Evolutionary conservation across 2,329 filamentous ascomycete genomes (phyloP).

Genomic region (Arthrobotrys sinensis): DNA sequence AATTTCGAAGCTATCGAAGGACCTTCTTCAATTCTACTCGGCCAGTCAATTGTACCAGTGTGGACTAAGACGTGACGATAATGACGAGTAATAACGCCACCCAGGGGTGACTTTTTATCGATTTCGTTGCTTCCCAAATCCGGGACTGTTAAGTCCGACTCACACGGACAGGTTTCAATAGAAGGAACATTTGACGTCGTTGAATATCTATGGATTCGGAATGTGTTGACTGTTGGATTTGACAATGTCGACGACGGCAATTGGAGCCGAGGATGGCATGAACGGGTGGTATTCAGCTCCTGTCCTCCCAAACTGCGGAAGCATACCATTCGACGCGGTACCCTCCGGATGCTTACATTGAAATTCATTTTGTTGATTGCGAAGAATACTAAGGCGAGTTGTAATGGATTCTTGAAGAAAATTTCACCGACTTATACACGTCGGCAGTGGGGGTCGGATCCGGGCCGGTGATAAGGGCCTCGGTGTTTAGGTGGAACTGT

Average conservation of each 20-base stretch:
- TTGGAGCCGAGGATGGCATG: constrained; percentile 11
- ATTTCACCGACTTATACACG: neutral
- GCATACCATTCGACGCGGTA: neutral
- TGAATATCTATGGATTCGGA: neutral
- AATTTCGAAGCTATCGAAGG: constrained; percentile 24
- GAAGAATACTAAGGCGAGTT: neutral
- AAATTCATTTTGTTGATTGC: neutral
- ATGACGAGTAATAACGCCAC: constrained; percentile 47
- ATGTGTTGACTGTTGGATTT: constrained; percentile 46
- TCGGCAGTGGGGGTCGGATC: neutral
- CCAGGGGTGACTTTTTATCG: constrained; percentile 27
- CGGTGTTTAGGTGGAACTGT: constrained; percentile 2
- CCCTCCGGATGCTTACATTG: neutral
- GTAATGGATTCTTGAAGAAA: constrained; percentile 1
- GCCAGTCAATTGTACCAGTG: constrained; percentile 50
- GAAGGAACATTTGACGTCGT: constrained; percentile 6
- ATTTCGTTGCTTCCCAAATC: constrained; percentile 26
- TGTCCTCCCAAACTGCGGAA: neutral
- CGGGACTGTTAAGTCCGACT: neutral
- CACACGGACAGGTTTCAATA: constrained; percentile 39
- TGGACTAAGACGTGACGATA: constrained; percentile 56
- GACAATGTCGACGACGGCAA: constrained; percentile 1
- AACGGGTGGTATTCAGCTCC: neutral
- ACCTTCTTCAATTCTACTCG: constrained; percentile 40
- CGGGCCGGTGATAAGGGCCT: constrained; percentile 17